These are phyloP conservation scores for Pythium brassicae DNA, from an alignment of 352 stramenopile species.

Conservation along the genomic window DNA sequence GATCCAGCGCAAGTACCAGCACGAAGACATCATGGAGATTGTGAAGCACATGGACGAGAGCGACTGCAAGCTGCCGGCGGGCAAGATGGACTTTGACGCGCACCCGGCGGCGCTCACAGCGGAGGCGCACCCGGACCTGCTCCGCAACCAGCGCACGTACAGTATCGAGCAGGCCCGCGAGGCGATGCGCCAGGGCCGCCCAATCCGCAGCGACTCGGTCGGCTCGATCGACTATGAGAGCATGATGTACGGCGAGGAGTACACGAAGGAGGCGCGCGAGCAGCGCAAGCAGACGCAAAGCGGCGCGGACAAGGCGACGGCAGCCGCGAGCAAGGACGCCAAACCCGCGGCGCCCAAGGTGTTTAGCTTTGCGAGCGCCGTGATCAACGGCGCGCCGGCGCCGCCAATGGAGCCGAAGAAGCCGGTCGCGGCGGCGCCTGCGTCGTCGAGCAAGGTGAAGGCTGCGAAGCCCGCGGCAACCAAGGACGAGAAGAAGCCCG, in stretches of 20 bases:
- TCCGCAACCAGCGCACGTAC: slow-evolving; percentile 90
- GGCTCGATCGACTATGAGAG: slow-evolving; percentile 87
- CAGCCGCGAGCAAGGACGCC: slow-evolving; percentile 1
- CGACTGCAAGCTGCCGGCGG: slow-evolving; percentile 64
- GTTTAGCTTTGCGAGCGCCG: slow-evolving; percentile 64
- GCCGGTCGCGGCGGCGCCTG: slow-evolving; percentile 24
- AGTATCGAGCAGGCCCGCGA: slow-evolving; percentile 91
- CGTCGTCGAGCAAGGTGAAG: slow-evolving; percentile 23
- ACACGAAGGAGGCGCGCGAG: slow-evolving; percentile 82
- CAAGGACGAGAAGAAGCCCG: slow-evolving; percentile 31
- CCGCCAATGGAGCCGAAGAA: slow-evolving; percentile 32
- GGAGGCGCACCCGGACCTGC: slow-evolving; percentile 79
- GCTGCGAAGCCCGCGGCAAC: slow-evolving; percentile 32
- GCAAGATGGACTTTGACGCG: slow-evolving; percentile 80
- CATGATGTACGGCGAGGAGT: slow-evolving; percentile 89
- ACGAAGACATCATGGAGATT: slow-evolving; percentile 91
- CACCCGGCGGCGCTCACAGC: slow-evolving; percentile 74
- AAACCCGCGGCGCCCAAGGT: slow-evolving; percentile 30
- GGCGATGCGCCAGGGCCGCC: slow-evolving; percentile 83
- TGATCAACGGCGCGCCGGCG: slow-evolving; percentile 73
- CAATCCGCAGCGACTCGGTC: slow-evolving; percentile 84
- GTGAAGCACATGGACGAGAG: slow-evolving; percentile 89
- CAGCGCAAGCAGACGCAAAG: slow-evolving; percentile 49
- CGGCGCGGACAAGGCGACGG: background rate
- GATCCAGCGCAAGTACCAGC: slow-evolving; percentile 72